Evolutionary conservation across 179 eudicot genomes (phyloP).

Genomic region (Corrigiola litoralis): DNA sequence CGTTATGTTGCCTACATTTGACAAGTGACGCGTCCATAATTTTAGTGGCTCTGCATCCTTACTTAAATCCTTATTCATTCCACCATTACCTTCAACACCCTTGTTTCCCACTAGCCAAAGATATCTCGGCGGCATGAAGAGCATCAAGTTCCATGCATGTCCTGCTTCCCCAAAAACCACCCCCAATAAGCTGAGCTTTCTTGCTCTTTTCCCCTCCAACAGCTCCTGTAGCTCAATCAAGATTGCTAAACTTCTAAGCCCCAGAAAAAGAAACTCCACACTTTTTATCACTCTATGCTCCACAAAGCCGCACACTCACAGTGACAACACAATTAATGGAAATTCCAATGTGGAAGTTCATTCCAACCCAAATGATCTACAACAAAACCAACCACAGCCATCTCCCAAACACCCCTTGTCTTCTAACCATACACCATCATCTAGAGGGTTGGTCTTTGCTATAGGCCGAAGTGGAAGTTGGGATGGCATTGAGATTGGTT

Average conservation of each 20-base stretch:
- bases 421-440: conserved; percentile 25
- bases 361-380: conserved; percentile 15
- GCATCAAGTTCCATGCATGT: conserved; percentile 23
- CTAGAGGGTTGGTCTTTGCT: conserved; percentile 64
- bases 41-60: conserved; percentile 19
- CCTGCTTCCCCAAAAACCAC: conserved; percentile 14
- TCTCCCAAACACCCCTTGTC: conserved; percentile 19
- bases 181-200: neutral
- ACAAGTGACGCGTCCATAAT: conserved; percentile 21
- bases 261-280: conserved; percentile 17
- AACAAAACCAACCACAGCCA: conserved; percentile 16
- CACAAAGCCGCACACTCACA: conserved; percentile 42
- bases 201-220: conserved; percentile 14
- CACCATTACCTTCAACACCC: neutral
- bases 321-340: conserved; percentile 23
- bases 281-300: conserved; percentile 41
- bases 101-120: neutral
- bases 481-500: conserved; percentile 67
- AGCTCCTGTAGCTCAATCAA: conserved; percentile 7
- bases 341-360: conserved; percentile 9
- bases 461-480: conserved; percentile 51
- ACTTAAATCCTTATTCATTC: neutral
- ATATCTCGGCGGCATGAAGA: conserved; percentile 9
- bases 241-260: conserved; percentile 4
- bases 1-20: neutral